Conservation (phyloP, 495 filamentous ascomycete species). For the Lasiosphaeria ovina region DNA sequence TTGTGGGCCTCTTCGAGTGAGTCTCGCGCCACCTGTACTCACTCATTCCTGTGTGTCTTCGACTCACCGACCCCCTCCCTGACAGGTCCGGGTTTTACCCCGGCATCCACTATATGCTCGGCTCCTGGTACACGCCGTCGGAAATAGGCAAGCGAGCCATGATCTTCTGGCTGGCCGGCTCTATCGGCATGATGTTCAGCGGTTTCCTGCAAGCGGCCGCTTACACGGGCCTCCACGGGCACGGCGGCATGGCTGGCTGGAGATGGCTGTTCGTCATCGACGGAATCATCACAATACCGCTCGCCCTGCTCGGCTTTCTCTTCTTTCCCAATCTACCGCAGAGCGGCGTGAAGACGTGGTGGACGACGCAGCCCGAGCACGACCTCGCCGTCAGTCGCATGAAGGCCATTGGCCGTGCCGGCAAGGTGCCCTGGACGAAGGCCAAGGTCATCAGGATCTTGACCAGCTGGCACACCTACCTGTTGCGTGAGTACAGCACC, state of each 20-base stretch:
- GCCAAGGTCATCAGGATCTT: too few species aligned
- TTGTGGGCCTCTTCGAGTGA: slow-evolving; percentile 57
- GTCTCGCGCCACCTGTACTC: too few species aligned
- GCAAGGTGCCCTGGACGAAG: too few species aligned
- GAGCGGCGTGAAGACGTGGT: too few species aligned
- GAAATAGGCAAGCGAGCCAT: slow-evolving; percentile 63
- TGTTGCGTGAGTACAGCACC: too few species aligned
- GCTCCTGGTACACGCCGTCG: slow-evolving; percentile 62
- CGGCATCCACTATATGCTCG: slow-evolving; percentile 64
- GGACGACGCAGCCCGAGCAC: too few species aligned
- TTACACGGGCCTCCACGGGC: slow-evolving; percentile 50
- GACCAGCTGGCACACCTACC: too few species aligned
- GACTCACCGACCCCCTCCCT: too few species aligned
- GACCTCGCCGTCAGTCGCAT: too few species aligned
- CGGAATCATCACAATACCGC: slow-evolving; percentile 53
- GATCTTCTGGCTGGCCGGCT: slow-evolving; percentile 52
- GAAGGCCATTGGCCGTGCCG: too few species aligned
- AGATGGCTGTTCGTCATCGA: slow-evolving; percentile 64
- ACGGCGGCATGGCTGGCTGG: slow-evolving; percentile 57
- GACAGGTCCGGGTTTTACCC: slow-evolving; percentile 54
- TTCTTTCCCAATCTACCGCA: slow-evolving; percentile 44
- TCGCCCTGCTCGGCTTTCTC: slow-evolving; percentile 57
- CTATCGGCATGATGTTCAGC: slow-evolving; percentile 49
- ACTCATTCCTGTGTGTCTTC: too few species aligned
- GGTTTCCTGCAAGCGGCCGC: slow-evolving; percentile 61